Conservation (phyloP, 2,329 filamentous ascomycete species). For the Sporothrix humicola region DNA sequence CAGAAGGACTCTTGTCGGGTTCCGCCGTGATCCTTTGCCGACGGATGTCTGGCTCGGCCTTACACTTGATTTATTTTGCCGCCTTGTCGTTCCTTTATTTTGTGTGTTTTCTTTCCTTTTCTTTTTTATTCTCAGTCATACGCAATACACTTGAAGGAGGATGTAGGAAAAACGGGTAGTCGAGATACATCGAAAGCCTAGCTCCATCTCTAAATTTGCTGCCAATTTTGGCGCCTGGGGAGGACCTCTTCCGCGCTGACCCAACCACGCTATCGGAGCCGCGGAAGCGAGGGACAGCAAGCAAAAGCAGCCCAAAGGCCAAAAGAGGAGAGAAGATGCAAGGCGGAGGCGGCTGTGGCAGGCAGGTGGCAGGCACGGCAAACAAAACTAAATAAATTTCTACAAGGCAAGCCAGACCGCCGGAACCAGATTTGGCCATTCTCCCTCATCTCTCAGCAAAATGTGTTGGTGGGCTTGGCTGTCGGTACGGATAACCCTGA, state of each 20-base stretch:
- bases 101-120: not conserved
- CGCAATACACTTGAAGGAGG: no score
- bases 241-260: conserved; percentile 18
- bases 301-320: not conserved
- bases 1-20: not conserved
- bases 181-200: no score
- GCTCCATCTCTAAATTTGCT: not conserved
- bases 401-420: conserved; percentile 3
- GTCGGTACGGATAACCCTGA: not conserved
- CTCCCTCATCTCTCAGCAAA: not conserved
- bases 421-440: conserved; percentile 1
- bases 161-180: no score
- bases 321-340: not conserved
- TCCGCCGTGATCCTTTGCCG: not conserved
- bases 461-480: not conserved
- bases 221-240: not conserved
- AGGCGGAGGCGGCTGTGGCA: not conserved
- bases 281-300: not conserved
- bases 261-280: not conserved
- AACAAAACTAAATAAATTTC: not conserved
- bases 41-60: not conserved
- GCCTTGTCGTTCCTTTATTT: not conserved
- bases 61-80: not conserved
- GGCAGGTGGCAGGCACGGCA: not conserved
- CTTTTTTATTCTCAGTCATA: not conserved